Base-by-base conservation (phyloP, 2,329 filamentous ascomycete species). In the Fusarium graminum region DNA sequence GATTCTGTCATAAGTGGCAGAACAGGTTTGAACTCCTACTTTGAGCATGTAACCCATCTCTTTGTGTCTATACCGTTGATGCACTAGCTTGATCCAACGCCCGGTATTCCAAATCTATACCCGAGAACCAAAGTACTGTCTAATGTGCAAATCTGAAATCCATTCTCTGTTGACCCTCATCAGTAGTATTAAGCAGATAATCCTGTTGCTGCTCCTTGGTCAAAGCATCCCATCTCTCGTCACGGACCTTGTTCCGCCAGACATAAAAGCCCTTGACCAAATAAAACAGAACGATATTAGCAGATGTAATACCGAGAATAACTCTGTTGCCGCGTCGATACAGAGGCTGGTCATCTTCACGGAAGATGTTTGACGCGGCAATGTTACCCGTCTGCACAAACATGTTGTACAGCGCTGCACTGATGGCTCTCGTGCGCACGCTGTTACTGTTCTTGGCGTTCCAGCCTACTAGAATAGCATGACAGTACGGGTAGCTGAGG, bases 391-490 rank as follows among this genome's bases (percentile, higher is more conserved):
- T 76, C 57, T 84, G 82, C 0, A 83, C 80, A 17, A 77, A 78
- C 80, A 84, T 84, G 70, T 90, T 90, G 77, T 90, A 90, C 10
- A 88, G 64, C 0, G 86, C 87, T 0, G 84, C 83, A 1, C 85
- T 84, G 12, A 90, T 85, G 1, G 88, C 86, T 4, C 88, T 78
- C 0, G 87, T 90, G 3, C 87, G 81, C 2, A 90, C 88, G 3
- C 83, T 82, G 28, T 87, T 86, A 1, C 86, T 83, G 70, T 90
- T 90, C 50, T 86, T 82, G 4, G 85, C 87, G 3, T 83, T 88
- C 75, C 87, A 85, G 0, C 83, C 85, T 0, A 89, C 87, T 14
- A 84, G 71, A 32, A 79, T 77, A n/a, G 76, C 75, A 28, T 78
- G 76, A 17, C 79, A 80, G 65, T 82, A 84, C 0, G 83, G 83